Evolutionary conservation across 2,329 filamentous ascomycete species (phyloP), one percentile per base, ranked within the genome.

Genomic region (Pyrenophora graminea): DNA sequence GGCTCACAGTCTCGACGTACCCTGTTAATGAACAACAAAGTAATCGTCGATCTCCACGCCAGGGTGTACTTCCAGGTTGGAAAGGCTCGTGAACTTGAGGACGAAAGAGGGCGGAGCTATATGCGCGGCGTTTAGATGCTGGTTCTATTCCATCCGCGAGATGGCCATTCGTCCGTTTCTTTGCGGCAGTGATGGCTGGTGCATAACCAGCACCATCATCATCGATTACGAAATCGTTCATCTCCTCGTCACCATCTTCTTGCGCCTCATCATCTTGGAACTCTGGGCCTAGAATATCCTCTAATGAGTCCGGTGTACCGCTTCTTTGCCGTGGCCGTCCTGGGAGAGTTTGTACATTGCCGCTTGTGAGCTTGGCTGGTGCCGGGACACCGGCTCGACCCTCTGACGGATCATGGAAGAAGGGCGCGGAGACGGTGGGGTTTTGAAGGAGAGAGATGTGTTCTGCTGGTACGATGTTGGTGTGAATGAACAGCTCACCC

Each of bases 1-100:
- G 94, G 62, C 96, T 90, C 15, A 99, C 90, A 0, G 93, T 97
- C 91, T 94, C 99, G 7, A 97, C 90, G 67, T 95, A 94, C 1
- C 95, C 94, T 45, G 92, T 90, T 52, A 99, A 78, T 69, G 97
- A 97, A 34, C 97, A 82, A 67, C 91, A 96, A 1, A 99, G 82
- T 69, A 99, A 96, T 68, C 93, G 90, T 57, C 94, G 83, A 71
- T 96, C 94, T 1, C 94, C 94, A 56, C 91, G 85, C 95, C 94
- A 99, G 0, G 93, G 93, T 0, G 94, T 99, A 46, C 91, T 92
- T 1, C 94, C 93, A 0, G 93, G 90, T 71, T 99, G 95, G 71
- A 99, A 96, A 2, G 93, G 77, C 45, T 88, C 85, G 63, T 99
- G 95, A 31, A 89, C 83, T 62, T 85, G 82, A 1, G 91, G 87